Evolutionary conservation across 2,329 filamentous ascomycete species (phyloP).

Genomic region (Microdochium bolleyi): DNA sequence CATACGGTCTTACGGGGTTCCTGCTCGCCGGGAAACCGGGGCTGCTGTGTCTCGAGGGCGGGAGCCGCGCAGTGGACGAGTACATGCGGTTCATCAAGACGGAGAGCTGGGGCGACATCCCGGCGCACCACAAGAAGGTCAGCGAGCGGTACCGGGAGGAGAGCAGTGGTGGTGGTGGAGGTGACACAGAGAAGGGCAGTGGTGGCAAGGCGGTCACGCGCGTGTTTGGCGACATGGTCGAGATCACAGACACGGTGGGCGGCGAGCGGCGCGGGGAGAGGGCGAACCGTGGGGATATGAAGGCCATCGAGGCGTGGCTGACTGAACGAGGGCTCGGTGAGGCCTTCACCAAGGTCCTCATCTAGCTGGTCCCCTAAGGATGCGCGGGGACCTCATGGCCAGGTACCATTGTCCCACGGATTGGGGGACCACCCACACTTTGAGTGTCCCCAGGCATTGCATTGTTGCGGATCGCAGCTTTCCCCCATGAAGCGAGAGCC

Average conservation of each 20-base stretch:
- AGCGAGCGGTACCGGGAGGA: constrained; percentile 43
- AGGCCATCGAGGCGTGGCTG: constrained; percentile 41
- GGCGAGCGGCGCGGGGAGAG: constrained; percentile 38
- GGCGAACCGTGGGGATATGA: constrained; percentile 45
- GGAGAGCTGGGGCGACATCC: constrained; percentile 55
- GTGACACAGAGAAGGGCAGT: neutral
- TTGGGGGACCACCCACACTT: too few species aligned
- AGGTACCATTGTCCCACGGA: too few species aligned
- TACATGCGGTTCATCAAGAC: constrained; percentile 59
- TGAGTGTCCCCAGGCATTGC: too few species aligned
- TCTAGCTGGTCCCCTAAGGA: constrained; percentile 7
- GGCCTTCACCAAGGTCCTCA: constrained; percentile 33
- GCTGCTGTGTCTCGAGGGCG: constrained; percentile 41
- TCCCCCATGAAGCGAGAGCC: too few species aligned
- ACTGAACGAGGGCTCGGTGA: constrained; percentile 32
- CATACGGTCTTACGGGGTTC: constrained; percentile 48
- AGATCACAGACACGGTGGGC: constrained; percentile 41
- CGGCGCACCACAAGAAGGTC: constrained; percentile 54
- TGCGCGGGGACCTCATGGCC: too few species aligned
- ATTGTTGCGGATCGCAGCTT: too few species aligned
- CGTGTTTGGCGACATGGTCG: constrained; percentile 46
- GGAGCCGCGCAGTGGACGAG: constrained; percentile 37
- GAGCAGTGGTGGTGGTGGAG: neutral
- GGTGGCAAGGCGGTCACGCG: constrained; percentile 14
- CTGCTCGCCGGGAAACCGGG: constrained; percentile 54